Base-by-base conservation (phyloP, 2,329 filamentous ascomycete genomes). In the Phaeosphaeriaceae sp. region DNA sequence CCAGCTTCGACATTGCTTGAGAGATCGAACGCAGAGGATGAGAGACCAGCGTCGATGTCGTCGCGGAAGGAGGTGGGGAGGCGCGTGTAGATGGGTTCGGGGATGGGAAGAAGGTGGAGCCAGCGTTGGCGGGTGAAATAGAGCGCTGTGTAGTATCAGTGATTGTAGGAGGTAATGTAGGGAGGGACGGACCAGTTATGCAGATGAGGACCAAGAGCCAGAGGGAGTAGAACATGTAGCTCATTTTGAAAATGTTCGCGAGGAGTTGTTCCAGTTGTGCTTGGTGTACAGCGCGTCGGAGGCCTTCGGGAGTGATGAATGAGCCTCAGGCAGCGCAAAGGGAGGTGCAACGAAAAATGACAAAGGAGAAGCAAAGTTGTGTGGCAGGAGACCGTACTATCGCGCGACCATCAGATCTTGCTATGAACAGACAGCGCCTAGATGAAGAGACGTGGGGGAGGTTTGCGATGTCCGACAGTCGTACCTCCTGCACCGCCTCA, bases 11-110 rank as follows among this genome's bases (percentile, higher is more conserved):
- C 83, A 74, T 99, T 99, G 62, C 85, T 86, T 10, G 84, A 81
- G 24, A 99, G 85, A 72, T 97, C 91, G 76, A 99, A 99, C 54
- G 89, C 91, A 54, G 85, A 85, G 59, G 91, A 94, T 44, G 89
- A 90, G 25, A 99, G 85, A 20, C 95, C 95, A 17, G 91, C 89
- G 78, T 97, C 94, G 57, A 95, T 89, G 79, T 99, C 95, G 66
- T 86, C 88, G 45, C 88, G 83, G 81, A 98, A 99, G 50, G 86
- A 88, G 17, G 84, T 84, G 0, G 92, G 91, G 1, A 98, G 86
- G 31, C 87, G 89, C 52, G 89, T 84, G 82, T 98, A 97, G 69
- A 92, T 79, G 76, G 89, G 89, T 61, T 80, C 76, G 41, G 85
- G 81, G 71, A 82, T 83, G 3, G 89, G 88, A 48, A 96, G 78